Percentiles rank a stretch among this genome's conserved stretches.
Conservation (phyloP, 1,139 yeast genomes). For the Arxiozyma slooffiae region DNA sequence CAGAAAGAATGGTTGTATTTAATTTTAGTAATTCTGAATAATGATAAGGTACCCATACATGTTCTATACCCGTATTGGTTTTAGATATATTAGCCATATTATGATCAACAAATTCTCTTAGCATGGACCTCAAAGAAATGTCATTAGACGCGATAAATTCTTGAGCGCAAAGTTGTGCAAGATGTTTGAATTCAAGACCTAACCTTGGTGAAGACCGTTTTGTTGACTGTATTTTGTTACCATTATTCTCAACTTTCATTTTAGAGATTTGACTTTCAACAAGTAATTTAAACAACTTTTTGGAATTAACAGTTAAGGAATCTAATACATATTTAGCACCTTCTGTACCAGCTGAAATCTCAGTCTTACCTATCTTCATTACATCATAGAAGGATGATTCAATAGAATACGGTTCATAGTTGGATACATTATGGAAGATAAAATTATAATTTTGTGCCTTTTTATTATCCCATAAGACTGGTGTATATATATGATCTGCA, state of each 20-base stretch:
- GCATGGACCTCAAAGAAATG: slow-evolving; percentile 66
- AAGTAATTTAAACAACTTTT: slow-evolving; percentile 56
- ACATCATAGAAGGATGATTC: slow-evolving; percentile 78
- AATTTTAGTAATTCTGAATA: slow-evolving; percentile 62
- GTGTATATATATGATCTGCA: slow-evolving; percentile 71
- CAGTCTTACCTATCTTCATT: slow-evolving; percentile 51
- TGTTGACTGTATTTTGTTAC: slow-evolving; percentile 28
- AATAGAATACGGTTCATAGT: slow-evolving; percentile 54
- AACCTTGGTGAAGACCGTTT: slow-evolving; percentile 40
- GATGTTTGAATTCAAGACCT: slow-evolving; percentile 54
- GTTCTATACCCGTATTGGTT: slow-evolving; percentile 62
- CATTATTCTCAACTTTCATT: slow-evolving; percentile 37
- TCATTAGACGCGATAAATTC: slow-evolving; percentile 82
- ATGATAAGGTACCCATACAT: slow-evolving; percentile 65
- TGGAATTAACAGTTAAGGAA: slow-evolving; percentile 73
- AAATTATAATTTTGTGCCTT: slow-evolving; percentile 60
- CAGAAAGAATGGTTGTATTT: slow-evolving; percentile 36
- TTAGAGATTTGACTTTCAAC: slow-evolving; percentile 54
- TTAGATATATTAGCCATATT: slow-evolving; percentile 68
- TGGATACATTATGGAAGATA: slow-evolving; percentile 79
- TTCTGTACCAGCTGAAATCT: slow-evolving; percentile 53
- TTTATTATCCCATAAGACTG: slow-evolving; percentile 77
- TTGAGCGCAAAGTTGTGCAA: slow-evolving; percentile 63
- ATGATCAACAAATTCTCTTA: slow-evolving; percentile 84
- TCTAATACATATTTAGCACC: slow-evolving; percentile 79